Base-by-base conservation (phyloP, 2,329 filamentous ascomycete genomes). In the Calonectria ilicicola region DNA sequence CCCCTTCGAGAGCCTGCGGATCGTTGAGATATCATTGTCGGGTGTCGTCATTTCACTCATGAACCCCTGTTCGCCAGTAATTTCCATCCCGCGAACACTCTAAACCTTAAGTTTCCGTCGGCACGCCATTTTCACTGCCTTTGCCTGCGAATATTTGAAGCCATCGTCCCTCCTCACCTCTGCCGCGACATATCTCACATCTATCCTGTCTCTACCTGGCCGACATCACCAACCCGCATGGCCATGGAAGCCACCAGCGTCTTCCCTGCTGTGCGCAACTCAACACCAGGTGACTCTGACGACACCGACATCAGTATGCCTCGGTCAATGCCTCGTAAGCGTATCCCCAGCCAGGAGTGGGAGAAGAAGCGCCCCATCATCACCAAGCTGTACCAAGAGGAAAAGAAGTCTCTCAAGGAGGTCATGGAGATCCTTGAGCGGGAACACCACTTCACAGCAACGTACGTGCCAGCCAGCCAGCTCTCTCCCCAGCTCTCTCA, bases 331-430 rank as follows among this genome's bases (percentile, higher is more conserved):
- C 73, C 78, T 21, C 76, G 80, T n/a, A 83, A 81, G 72, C 80
- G 82, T 19, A 81, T 83, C 32, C 81, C 82, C 26, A 79, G 78
- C 35, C 75, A 80, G 15, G 76, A 82, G 32, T 83, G 82, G 82
- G 82, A 83, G 69, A 79, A 80, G 72, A 82, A 81, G 73, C 78
- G 81, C 8, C 78, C 82, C 44, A 79, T 81, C 60, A 86, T 86
- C 70, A 84, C 82, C 53, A 79, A 74, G 21, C 75, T 86, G 60
- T 86, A 86, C 70, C 80, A 85, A 67, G 84, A 85, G 58, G 82
- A 85, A 74, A 85, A 85, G 75, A 81, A 80, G 40, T 82, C 84
- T 27, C 81, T 86, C 67, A 84, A 84, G 63, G 83, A 86, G 69
- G 83, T 85, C 66, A 84, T 84, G 81, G 81, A 81, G 35, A 81